Evolutionary conservation across 805 yeast genomes (phyloP).

Genomic region (Jamesozyma hellenica): DNA sequence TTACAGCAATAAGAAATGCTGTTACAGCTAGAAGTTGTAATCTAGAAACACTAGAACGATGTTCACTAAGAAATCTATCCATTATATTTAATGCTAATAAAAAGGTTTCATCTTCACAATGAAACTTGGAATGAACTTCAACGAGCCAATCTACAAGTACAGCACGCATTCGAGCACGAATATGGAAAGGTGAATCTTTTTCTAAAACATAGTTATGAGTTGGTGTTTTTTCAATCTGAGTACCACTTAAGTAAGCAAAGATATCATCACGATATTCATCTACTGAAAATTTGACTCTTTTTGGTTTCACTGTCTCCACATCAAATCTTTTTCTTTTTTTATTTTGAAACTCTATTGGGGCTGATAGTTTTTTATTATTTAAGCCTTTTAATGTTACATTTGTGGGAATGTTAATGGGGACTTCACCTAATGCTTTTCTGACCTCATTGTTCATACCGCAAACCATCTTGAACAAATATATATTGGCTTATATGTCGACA

Average conservation of each 20-base stretch:
- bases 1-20: constrained; percentile 81
- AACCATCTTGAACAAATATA: no score
- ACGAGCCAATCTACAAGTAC: constrained; percentile 87
- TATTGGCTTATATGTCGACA: no score
- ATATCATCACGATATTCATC: constrained; percentile 83
- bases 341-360: no score
- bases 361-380: no score
- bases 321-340: no score
- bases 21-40: constrained; percentile 81
- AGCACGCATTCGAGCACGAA: constrained; percentile 75
- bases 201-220: constrained; percentile 49
- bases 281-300: constrained; percentile 69
- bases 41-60: constrained; percentile 63
- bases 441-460: no score
- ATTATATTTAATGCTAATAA: constrained; percentile 73
- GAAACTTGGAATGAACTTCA: constrained; percentile 76
- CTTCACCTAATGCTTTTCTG: no score
- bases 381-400: no score
- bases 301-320: not conserved
- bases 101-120: constrained; percentile 75
- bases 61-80: constrained; percentile 76
- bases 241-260: constrained; percentile 58
- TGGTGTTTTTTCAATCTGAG: constrained; percentile 60
- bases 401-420: no score
- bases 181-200: constrained; percentile 42